A percentile compares a stretch with the other conserved stretches of the same genome.
phyloP scores from a whole-genome alignment of 768 basidiomycete species.

The Cystofilobasidium ferigula region DNA sequence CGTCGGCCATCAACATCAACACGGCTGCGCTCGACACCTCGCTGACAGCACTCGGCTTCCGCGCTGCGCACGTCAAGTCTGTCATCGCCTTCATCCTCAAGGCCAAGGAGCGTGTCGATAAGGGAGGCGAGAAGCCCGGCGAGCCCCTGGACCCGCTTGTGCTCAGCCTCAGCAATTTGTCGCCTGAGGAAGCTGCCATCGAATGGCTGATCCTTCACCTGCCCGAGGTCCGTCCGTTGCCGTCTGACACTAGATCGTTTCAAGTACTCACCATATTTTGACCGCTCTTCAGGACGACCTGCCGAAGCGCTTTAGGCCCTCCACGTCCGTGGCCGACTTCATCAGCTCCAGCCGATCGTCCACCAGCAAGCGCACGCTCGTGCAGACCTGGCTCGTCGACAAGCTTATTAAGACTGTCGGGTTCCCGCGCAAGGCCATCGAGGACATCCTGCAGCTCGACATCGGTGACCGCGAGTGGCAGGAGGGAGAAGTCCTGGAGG shows the following conservation, averaged over 20 bases:
- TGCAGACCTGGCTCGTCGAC: slow-evolving; percentile 67
- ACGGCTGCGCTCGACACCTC: slow-evolving; percentile 46
- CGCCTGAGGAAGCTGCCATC: slow-evolving; percentile 64
- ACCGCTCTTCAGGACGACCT: slow-evolving; percentile 59
- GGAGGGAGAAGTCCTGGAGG: slow-evolving; percentile 45
- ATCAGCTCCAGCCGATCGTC: slow-evolving; percentile 31
- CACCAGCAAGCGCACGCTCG: slow-evolving; percentile 47
- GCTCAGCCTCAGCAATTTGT: slow-evolving; percentile 44
- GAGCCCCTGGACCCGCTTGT: slow-evolving; percentile 50
- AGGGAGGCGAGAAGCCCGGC: slow-evolving; percentile 26
- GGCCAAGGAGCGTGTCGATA: slow-evolving; percentile 7
- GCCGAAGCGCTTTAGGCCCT: slow-evolving; percentile 41
- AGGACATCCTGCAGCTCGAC: slow-evolving; percentile 41
- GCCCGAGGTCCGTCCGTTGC: slow-evolving; percentile 42
- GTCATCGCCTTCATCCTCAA: slow-evolving; percentile 39
- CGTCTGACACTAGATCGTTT: too few species aligned
- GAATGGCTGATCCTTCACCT: slow-evolving; percentile 72
- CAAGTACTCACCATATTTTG: too few species aligned
- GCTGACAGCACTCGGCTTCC: slow-evolving; percentile 58
- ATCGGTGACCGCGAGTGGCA: slow-evolving; percentile 36
- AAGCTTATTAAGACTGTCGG: slow-evolving; percentile 72
- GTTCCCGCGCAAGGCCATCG: slow-evolving; percentile 62
- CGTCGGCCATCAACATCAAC: slow-evolving; percentile 38
- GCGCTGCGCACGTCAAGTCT: slow-evolving; percentile 39
- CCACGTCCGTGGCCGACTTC: slow-evolving; percentile 36